Conservation (phyloP, 2,329 filamentous ascomycete species). For the Microsporum audouinii region DNA sequence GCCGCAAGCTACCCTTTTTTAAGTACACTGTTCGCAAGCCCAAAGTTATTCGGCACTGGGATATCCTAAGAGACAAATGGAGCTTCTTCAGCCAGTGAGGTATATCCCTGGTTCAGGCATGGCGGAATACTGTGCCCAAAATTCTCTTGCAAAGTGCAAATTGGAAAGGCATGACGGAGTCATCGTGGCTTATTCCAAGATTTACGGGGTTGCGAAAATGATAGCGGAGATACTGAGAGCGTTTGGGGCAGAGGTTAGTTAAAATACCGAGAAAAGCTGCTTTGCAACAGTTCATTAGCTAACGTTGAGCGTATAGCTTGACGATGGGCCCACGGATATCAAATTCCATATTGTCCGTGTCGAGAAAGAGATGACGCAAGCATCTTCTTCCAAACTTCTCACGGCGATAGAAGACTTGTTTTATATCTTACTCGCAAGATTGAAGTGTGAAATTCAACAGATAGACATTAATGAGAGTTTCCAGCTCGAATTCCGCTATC, state of each 20-base stretch:
- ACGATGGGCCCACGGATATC: slow-evolving; percentile 20
- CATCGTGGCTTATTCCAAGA: slow-evolving; percentile 22
- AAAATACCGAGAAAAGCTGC: background rate
- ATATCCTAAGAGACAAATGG: background rate
- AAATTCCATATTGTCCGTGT: slow-evolving; percentile 22
- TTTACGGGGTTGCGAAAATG: slow-evolving; percentile 30
- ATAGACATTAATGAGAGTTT: slow-evolving; percentile 27
- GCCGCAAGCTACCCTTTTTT: background rate
- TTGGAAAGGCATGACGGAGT: slow-evolving; percentile 21
- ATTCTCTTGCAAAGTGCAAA: slow-evolving; percentile 13
- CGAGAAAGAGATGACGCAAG: slow-evolving; percentile 22
- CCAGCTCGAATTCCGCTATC: slow-evolving; percentile 17
- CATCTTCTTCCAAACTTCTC: slow-evolving; percentile 23
- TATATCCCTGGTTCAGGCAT: slow-evolving; percentile 1
- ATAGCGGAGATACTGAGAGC: slow-evolving; percentile 23
- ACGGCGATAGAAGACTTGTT: slow-evolving; percentile 27
- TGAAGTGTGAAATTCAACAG: slow-evolving; percentile 28
- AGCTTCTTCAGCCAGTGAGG: slow-evolving; percentile 4
- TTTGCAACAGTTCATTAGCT: slow-evolving; percentile 1
- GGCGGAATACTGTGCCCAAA: background rate
- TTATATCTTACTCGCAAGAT: slow-evolving; percentile 27
- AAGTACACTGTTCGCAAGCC: background rate
- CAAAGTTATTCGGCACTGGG: background rate
- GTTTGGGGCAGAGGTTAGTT: slow-evolving; percentile 27
- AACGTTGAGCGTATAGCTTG: slow-evolving; percentile 21